Base-by-base conservation (phyloP, 371 early-diverging fungal genomes). In the Syncephalastrum sp. region DNA sequence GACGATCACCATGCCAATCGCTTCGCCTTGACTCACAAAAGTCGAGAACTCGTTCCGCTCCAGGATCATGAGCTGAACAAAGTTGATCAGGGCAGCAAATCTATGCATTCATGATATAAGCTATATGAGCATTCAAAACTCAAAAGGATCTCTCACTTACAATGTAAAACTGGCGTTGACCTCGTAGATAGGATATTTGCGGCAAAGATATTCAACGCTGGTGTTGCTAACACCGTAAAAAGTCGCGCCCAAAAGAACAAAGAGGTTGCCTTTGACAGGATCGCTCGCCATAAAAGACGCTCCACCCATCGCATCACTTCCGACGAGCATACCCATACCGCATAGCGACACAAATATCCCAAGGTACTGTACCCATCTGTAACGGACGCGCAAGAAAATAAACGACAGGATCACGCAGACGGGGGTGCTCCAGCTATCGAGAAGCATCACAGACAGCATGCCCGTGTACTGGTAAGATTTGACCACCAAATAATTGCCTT, bases 401-500 rank as follows among this genome's bases (percentile, higher is more conserved):
- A 74, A 77, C 25, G 82, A 80, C 48, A 91, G 64, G 24, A 88
- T 55, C 57, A 90, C 79, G 23, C 86, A 87, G 10, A 82, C 81
- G 4, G 90, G 89, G 23, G 87, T 83, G 10, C 90, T 80, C 87
- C 90, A 90, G 13, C 88, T 75, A 60, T 90, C 90, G 24, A 91
- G 81, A 42, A 91, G 65, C 87, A 88, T 84, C 55, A 79, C 85
- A 0, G 89, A 87, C 48, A 90, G 68, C 25, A 89, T 64, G 19
- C 84, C 83, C 13, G 91, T 91, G 61, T 89, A 88, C 53, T 68
- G 71, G 63, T 79, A 91, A 7, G 89, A 85, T 68, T 89, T 90
- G 56, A 90, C 86, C 5, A 87, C 80, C 67, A 91, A 83, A 60
- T 84, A 91, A 57, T 91, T 91, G 65, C 84, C 91, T 63, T 91